Base-by-base conservation (phyloP, 2,329 filamentous ascomycete genomes). In the Thielaviopsis ethacetica region DNA sequence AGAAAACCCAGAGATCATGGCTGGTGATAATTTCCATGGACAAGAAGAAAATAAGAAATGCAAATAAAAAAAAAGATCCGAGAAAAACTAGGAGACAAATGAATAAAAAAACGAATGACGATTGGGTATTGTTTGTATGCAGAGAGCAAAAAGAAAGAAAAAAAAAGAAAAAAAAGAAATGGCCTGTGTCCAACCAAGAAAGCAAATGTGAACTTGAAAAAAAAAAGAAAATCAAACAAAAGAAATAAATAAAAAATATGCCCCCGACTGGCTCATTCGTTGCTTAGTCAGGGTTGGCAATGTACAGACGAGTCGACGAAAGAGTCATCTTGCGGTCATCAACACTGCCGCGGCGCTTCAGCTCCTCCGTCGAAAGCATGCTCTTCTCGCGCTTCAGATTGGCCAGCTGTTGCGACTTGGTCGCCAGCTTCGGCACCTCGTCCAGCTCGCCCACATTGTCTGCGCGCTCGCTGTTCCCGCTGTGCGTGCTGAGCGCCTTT, bases 301-400 rank as follows among this genome's bases (percentile, higher is more conserved):
- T 90, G 70, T 87, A 93, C 61, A 94, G 77, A 62, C 88, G 80
- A 54, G 83, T 83, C 27, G 81, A 78, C 21, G 80, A 82, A 68
- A 93, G 84, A 1, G 86, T 91, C 71, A 82, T 84, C 5, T 85
- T 86, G 66, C 86, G 77, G 70, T 93, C 88, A 68, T 93, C 88
- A 54, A 94, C 87, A 67, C 88, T 93, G 59, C 88, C 88, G 66
- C 86, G 78, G 65, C 88, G 77, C 65, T 78, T 79, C 59, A 94
- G 73, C 63, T 91, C 88, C 24, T 89, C 86, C 3, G 80, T 76
- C 57, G 76, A 83, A 72, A 82, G 84, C 58, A 79, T 74, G 66
- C 80, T 83, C 75, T 84, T 84, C 67, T 84, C 79, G 62, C 82
- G 76, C 21, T 81, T 78, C 56, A 84, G 67, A 6, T 77, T 73